Conservation (phyloP, 805 yeast genomes). For the Zygoascus flipseniorum region DNA sequence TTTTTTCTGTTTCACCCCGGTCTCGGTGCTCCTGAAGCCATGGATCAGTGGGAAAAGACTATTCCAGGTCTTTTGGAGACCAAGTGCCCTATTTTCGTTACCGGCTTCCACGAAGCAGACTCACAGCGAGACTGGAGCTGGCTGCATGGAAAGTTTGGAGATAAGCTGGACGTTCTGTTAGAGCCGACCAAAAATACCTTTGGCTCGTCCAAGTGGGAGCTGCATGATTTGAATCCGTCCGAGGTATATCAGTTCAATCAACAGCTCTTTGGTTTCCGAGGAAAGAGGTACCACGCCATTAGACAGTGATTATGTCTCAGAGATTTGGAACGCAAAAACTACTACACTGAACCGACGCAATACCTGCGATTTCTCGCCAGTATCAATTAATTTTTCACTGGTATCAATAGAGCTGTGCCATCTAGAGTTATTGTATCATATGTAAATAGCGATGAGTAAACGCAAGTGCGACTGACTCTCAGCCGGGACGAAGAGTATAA, state of each 20-base stretch:
- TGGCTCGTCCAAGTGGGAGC: slow-evolving; percentile 87
- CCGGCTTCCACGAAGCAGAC: slow-evolving; percentile 81
- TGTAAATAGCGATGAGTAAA: too few relatives aligned
- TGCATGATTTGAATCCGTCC: slow-evolving; percentile 85
- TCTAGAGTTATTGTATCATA: too few relatives aligned
- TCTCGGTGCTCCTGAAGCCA: slow-evolving; percentile 69
- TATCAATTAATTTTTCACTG: too few relatives aligned
- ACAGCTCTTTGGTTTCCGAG: slow-evolving; percentile 84
- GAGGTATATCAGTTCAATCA: slow-evolving; percentile 91
- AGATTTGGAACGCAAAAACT: too few relatives aligned
- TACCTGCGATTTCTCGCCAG: too few relatives aligned
- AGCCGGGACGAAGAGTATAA: too few relatives aligned
- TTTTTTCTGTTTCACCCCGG: slow-evolving; percentile 97
- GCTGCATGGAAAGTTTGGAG: slow-evolving; percentile 54
- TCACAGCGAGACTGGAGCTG: slow-evolving; percentile 60
- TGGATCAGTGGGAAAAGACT: slow-evolving; percentile 75
- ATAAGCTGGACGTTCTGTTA: slow-evolving; percentile 76
- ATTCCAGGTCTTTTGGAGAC: slow-evolving; percentile 83
- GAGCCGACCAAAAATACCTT: slow-evolving; percentile 64
- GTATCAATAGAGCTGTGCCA: too few relatives aligned
- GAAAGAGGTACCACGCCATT: slow-evolving; percentile 92
- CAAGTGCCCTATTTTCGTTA: slow-evolving; percentile 84
- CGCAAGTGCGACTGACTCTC: too few relatives aligned
- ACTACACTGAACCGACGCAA: too few relatives aligned
- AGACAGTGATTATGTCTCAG: slow-evolving; percentile 1